These are phyloP conservation scores for Magnolia changhungtana DNA, from an alignment of 164 flowering plant species.

Conservation along the genomic window DNA sequence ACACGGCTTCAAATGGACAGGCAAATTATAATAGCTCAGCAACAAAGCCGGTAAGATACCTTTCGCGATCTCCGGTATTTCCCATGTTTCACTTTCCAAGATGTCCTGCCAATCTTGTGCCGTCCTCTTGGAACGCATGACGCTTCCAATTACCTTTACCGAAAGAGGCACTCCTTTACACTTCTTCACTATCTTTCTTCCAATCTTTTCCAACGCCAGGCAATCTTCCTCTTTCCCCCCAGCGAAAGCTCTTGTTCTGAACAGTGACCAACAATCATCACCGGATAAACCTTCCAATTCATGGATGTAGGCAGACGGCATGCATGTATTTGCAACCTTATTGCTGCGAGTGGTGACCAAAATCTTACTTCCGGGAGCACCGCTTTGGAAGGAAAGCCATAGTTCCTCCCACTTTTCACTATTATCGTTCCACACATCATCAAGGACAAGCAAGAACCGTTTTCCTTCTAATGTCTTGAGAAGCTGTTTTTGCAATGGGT, in stretches of 20 bases:
- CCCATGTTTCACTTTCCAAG: conserved; percentile 5
- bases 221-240: not conserved
- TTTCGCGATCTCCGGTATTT: not conserved
- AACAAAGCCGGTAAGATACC: not conserved
- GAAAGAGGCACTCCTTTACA: conserved; percentile 6
- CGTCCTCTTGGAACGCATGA: not conserved
- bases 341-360: conserved; percentile 14
- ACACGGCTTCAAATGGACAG: conserved; percentile 6
- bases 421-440: not conserved
- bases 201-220: not conserved
- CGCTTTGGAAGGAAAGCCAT: not conserved
- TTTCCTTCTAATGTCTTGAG: not conserved
- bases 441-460: not conserved
- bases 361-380: conserved; percentile 9
- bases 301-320: not conserved
- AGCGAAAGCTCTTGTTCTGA: not conserved
- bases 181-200: not conserved
- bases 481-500: not conserved
- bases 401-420: not conserved
- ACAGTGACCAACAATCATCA: conserved; percentile 5
- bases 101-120: not conserved
- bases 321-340: not conserved
- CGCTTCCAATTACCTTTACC: not conserved
- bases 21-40: conserved; percentile 9
- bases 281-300: not conserved